Evolutionary conservation across 2,329 filamentous ascomycete species (phyloP), one percentile per base, ranked within the genome.

Genomic region (Ophiostoma triangulosporum): DNA sequence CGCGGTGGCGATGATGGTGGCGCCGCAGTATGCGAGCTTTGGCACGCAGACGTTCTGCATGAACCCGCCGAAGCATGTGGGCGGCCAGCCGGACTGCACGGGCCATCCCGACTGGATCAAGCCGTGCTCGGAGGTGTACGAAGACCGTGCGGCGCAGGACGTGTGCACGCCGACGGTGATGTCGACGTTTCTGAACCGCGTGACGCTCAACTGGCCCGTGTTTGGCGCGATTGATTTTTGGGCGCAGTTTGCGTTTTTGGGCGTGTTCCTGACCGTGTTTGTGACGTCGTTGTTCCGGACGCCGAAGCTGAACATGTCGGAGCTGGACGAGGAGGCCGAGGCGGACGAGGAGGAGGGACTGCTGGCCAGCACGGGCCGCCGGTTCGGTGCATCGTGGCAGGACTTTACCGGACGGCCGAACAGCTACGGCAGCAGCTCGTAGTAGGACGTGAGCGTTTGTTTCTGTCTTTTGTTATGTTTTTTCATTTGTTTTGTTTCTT

Each of bases 41-140:
- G 93, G 93, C 50, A 88, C 90, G 0, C 93, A 98, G 67, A 95
- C 86, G 1, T 96, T 90, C 71, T 98, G 93, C 69, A 83, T 88
- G 62, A 81, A 84, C 58, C 74, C 81, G 32, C 76, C 82, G 2
- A 72, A 71, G 35, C 72, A 78, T 54, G 75, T 78, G 0, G 81
- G 80, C 54, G 76, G 77, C 58, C 80, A 83, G 60, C 85, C 88
- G 6, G 82, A 94, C 66, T 98, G 93, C 70, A 75, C 75, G 6
- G 68, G 83, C 50, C 77, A 86, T 62, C 76, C 75, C 12, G 80
- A 85, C 54, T 76, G 89, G 56, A 80, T 98, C 60, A 81, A 81
- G 58, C 78, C 86, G 3, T 98, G 93, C 70, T 88, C 86, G 11
- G 90, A 96, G 66, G 72, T 81, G 8, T 78, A 83, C 5, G 73